Evolutionary conservation across 1,284 basidiomycete genomes (phyloP).

Genomic region (Ganoderma lingzhi): DNA sequence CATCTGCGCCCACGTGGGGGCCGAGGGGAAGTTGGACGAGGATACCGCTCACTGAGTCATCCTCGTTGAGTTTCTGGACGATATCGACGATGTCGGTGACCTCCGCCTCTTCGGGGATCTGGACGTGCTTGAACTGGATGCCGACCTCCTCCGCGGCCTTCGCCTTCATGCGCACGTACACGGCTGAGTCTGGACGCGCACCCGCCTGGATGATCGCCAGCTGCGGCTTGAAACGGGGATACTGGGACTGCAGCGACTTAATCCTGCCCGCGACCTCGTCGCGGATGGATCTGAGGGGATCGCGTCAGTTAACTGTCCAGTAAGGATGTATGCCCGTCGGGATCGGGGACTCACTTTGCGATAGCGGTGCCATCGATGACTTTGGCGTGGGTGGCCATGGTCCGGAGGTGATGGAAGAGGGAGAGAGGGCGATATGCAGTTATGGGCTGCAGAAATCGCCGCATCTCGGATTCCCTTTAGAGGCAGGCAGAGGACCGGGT

Average conservation of each 20-base stretch:
- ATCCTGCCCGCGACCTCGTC: slow-evolving; percentile 76
- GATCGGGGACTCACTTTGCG: slow-evolving; percentile 72
- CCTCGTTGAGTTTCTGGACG: slow-evolving; percentile 87
- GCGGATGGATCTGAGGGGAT: slow-evolving; percentile 74
- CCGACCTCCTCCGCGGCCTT: slow-evolving; percentile 97
- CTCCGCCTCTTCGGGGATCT: slow-evolving; percentile 74
- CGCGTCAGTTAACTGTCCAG: slow-evolving; percentile 9
- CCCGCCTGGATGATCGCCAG: slow-evolving; percentile 97
- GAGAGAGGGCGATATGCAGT: slow-evolving; percentile 40
- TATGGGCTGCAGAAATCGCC: slow-evolving; percentile 28
- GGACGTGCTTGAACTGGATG: slow-evolving; percentile 88
- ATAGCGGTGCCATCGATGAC: slow-evolving; percentile 90
- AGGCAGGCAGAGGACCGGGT: slow-evolving; percentile 32
- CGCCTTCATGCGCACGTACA: slow-evolving; percentile 98
- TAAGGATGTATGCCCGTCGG: not conserved
- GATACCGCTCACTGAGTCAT: slow-evolving; percentile 87
- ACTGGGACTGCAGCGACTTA: slow-evolving; percentile 62
- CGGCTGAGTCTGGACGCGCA: slow-evolving; percentile 86
- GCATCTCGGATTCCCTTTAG: slow-evolving; percentile 39
- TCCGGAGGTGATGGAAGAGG: slow-evolving; percentile 46
- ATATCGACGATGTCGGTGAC: slow-evolving; percentile 82
- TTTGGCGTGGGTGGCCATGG: slow-evolving; percentile 63
- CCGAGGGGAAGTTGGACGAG: slow-evolving; percentile 98
- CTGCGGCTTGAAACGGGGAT: slow-evolving; percentile 88
- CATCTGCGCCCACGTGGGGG: slow-evolving; percentile 83